Percentiles rank a stretch among this genome's conserved stretches.
These are phyloP conservation scores for Gossypium herbaceum DNA, from an alignment of 345 rosid species.

Conservation along the genomic window DNA sequence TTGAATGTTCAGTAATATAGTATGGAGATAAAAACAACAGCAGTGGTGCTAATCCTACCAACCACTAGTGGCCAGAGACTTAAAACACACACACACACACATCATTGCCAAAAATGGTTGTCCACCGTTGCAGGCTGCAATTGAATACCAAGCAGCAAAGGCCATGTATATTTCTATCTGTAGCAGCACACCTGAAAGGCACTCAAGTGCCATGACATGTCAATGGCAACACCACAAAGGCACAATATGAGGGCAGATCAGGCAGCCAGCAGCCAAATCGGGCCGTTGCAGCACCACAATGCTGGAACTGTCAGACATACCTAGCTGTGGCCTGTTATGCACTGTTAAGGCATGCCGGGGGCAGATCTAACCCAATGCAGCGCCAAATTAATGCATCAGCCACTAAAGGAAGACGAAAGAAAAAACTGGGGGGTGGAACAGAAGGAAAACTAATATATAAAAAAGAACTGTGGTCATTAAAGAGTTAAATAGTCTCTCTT, in stretches of 20 bases:
- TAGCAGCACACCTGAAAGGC: background rate
- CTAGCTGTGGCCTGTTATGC: background rate
- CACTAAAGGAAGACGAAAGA: background rate
- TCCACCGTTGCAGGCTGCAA: background rate
- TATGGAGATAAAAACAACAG: no score
- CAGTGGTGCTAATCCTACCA: background rate
- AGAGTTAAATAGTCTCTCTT: background rate
- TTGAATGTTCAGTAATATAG: background rate
- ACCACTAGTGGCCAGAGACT: background rate
- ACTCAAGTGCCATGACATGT: background rate
- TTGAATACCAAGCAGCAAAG: background rate
- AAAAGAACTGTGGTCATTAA: background rate
- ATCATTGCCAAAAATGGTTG: background rate
- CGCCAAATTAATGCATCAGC: background rate
- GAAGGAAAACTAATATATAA: background rate
- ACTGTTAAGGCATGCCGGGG: background rate
- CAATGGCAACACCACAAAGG: background rate
- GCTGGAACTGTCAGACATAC: background rate
- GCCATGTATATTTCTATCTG: background rate
- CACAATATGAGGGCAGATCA: background rate
- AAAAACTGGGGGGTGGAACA: background rate
- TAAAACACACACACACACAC: background rate
- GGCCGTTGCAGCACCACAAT: background rate
- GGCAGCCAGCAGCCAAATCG: background rate
- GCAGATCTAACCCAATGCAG: background rate